Conservation (phyloP, 768 basidiomycete species). For the Amanita pallidorosea region DNA sequence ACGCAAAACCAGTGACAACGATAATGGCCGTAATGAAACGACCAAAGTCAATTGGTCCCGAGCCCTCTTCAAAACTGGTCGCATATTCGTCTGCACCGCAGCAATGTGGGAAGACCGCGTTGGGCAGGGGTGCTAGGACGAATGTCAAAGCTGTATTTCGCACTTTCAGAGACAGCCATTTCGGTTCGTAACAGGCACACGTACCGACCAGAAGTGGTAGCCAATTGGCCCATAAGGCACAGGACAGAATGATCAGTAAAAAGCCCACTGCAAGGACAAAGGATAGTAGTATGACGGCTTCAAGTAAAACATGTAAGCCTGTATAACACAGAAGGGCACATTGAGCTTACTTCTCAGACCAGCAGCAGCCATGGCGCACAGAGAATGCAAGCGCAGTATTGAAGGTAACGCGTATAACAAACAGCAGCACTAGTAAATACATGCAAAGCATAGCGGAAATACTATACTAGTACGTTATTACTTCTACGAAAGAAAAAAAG, state of each 20-base stretch:
- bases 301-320: conserved; percentile 1
- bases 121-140: conserved; percentile 91
- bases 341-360: conserved; percentile 56
- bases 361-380: conserved; percentile 44
- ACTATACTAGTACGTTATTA: background rate
- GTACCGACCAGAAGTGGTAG: conserved; percentile 90
- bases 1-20: conserved; percentile 87
- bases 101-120: conserved; percentile 89
- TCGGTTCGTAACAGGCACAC: conserved; percentile 16
- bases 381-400: background rate
- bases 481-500: background rate
- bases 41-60: conserved; percentile 78
- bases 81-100: conserved; percentile 76
- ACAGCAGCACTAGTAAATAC: background rate
- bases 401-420: background rate
- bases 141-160: conserved; percentile 73
- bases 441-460: background rate
- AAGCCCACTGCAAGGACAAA: conserved; percentile 98
- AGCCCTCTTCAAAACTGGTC: conserved; percentile 50
- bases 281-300: conserved; percentile 92
- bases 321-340: background rate
- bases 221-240: conserved; percentile 96
- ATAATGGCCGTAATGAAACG: conserved; percentile 87
- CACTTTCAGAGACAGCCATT: background rate
- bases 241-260: conserved; percentile 92